A percentile compares a stretch with the other conserved stretches of the same genome.
phyloP scores from a whole-genome alignment of 2,329 filamentous ascomycete genomes.

The Akanthomyces lecanii region DNA sequence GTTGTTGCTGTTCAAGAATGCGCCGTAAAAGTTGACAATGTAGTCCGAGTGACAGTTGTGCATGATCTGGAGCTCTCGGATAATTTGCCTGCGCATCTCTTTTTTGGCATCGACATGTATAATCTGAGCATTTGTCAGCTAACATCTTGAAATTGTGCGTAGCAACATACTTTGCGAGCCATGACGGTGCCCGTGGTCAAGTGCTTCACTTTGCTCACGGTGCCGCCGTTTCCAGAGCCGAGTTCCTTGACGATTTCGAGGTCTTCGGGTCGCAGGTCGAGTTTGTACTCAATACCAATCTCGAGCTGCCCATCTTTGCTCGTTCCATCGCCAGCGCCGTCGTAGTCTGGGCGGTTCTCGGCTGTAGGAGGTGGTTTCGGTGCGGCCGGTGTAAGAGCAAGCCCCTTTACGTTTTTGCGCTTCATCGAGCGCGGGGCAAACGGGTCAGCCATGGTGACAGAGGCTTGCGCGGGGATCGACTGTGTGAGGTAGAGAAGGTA shows the following conservation, averaged over 20 bases:
- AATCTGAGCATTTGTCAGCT: constrained; percentile 53
- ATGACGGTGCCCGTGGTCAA: constrained; percentile 91
- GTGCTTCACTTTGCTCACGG: constrained; percentile 97
- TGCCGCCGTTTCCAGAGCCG: constrained; percentile 93
- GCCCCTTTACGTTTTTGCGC: constrained; percentile 97
- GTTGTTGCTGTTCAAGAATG: constrained; percentile 92
- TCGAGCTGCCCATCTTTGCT: constrained; percentile 66
- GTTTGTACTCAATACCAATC: constrained; percentile 94
- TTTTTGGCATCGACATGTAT: constrained; percentile 98
- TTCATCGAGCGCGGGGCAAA: constrained; percentile 81
- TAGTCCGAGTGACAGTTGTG: constrained; percentile 95
- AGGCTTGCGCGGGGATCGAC: neutral
- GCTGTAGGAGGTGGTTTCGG: constrained; percentile 69
- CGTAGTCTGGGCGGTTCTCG: constrained; percentile 61
- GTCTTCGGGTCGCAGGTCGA: constrained; percentile 88
- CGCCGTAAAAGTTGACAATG: constrained; percentile 97
- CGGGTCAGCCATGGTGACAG: constrained; percentile 53
- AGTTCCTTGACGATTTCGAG: constrained; percentile 90
- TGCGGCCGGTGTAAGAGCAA: constrained; percentile 76
- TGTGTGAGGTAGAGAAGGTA: constrained; percentile 8
- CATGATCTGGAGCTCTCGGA: constrained; percentile 96
- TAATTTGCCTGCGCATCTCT: constrained; percentile 93
- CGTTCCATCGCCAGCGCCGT: constrained; percentile 54
- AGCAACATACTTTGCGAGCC: constrained; percentile 77
- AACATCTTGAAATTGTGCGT: constrained; percentile 10